phyloP scores from a whole-genome alignment of 768 basidiomycete species.

The Trametes meyenii region DNA sequence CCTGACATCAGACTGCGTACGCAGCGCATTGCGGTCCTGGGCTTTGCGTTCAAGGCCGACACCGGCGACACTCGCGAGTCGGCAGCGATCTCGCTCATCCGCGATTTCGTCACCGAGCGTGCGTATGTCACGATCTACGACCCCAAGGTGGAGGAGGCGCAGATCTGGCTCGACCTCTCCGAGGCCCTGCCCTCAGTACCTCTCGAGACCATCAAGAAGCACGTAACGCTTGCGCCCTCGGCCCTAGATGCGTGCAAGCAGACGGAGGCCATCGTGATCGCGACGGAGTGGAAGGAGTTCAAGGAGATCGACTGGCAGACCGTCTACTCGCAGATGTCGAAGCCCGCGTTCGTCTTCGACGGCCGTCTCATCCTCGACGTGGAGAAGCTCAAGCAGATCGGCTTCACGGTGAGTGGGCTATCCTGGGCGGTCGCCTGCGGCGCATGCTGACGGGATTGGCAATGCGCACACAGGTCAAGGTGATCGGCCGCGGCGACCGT shows the following conservation, averaged over 20 bases:
- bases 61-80: conserved; percentile 99
- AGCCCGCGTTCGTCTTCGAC: conserved; percentile 99
- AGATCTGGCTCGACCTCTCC: conserved; percentile 83
- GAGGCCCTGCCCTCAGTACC: conserved; percentile 68
- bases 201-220: conserved; percentile 78
- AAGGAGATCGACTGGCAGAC: conserved; percentile 85
- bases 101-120: conserved; percentile 89
- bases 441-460: not conserved
- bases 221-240: conserved; percentile 74
- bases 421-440: too few species aligned
- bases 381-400: conserved; percentile 77
- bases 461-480: conserved; percentile 46
- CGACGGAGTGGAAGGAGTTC: conserved; percentile 99
- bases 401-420: conserved; percentile 71
- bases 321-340: conserved; percentile 88
- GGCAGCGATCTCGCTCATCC: conserved; percentile 90
- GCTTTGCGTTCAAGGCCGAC: conserved; percentile 99
- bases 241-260: conserved; percentile 87
- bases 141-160: conserved; percentile 81
- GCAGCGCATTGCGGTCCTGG: conserved; percentile 91
- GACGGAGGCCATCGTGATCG: conserved; percentile 92
- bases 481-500: conserved; percentile 59
- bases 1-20: not conserved
- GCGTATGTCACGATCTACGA: conserved; percentile 90
- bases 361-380: conserved; percentile 87